Conservation (phyloP, 73 alveolate species). For the Tetrahymena malaccensis region DNA sequence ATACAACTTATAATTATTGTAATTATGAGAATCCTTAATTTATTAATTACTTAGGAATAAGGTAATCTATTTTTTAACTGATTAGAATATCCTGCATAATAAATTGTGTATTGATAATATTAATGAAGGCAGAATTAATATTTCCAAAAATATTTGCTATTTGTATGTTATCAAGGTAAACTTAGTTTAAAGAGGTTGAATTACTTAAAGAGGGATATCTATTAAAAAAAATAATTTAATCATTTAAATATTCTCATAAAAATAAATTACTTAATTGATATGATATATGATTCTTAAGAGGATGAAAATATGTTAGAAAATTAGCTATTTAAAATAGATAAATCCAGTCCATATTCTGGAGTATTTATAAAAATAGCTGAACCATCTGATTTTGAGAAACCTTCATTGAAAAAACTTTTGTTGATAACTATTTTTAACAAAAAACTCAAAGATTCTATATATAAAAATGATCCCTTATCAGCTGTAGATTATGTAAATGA, state of each 20-base stretch:
- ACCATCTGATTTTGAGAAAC: neutral
- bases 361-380: too few relatives aligned
- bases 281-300: neutral
- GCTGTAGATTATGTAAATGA: neutral
- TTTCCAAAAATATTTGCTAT: neutral
- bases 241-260: too few relatives aligned
- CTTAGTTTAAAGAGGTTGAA: neutral
- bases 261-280: neutral
- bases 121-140: neutral
- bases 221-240: too few relatives aligned
- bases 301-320: neutral
- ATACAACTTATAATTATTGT: too few relatives aligned
- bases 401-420: neutral
- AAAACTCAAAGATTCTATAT: neutral
- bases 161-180: too few relatives aligned
- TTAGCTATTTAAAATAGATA: too few relatives aligned
- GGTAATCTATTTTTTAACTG: neutral
- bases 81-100: too few relatives aligned
- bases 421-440: too few relatives aligned
- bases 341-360: too few relatives aligned
- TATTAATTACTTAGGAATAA: too few relatives aligned
- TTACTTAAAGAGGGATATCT: neutral
- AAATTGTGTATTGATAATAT: neutral
- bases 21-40: neutral
- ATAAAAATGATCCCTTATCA: neutral